These are phyloP conservation scores for Narthecium ossifragum DNA, from an alignment of 106 monocot species.

Conservation along the genomic window DNA sequence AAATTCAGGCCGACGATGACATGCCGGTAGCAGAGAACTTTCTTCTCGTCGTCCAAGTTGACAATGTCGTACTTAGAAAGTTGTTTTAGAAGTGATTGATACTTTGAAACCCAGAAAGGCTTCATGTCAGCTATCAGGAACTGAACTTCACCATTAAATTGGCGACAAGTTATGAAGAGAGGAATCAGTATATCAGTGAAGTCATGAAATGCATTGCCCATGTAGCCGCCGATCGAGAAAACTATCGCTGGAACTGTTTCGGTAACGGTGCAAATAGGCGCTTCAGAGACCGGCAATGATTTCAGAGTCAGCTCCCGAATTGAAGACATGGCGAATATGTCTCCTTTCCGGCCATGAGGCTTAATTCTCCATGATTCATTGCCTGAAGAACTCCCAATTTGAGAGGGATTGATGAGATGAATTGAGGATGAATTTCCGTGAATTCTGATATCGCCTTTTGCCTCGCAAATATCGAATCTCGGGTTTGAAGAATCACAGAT, in stretches of 20 bases:
- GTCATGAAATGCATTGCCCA: slow-evolving; percentile 49
- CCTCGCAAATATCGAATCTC: slow-evolving; percentile 28
- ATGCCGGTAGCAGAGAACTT: slow-evolving; percentile 23
- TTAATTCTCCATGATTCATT: slow-evolving; percentile 43
- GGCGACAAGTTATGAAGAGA: slow-evolving; percentile 30
- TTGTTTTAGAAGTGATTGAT: slow-evolving; percentile 14
- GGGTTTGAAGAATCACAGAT: slow-evolving; percentile 17
- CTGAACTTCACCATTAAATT: slow-evolving; percentile 35
- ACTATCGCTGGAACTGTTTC: slow-evolving; percentile 20
- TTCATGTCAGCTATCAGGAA: slow-evolving; percentile 32
- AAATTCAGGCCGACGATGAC: slow-evolving; percentile 19
- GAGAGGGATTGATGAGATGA: slow-evolving; percentile 6
- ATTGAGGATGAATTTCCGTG: slow-evolving; percentile 27
- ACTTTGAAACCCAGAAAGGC: slow-evolving; percentile 32
- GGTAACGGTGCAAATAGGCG: background rate
- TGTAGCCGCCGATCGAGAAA: slow-evolving; percentile 28
- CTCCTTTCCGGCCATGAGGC: slow-evolving; percentile 67
- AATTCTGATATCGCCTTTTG: slow-evolving; percentile 21
- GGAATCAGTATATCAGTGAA: slow-evolving; percentile 45
- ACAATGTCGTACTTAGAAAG: slow-evolving; percentile 24
- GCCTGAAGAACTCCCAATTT: slow-evolving; percentile 2
- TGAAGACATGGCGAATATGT: slow-evolving; percentile 15
- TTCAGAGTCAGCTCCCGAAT: slow-evolving; percentile 19
- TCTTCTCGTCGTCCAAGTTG: slow-evolving; percentile 22
- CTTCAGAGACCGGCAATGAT: background rate